A percentile compares a stretch with the other conserved stretches of the same genome.
Conservation (phyloP, 179 eudicot species). For the Gypsophila paniculata region DNA sequence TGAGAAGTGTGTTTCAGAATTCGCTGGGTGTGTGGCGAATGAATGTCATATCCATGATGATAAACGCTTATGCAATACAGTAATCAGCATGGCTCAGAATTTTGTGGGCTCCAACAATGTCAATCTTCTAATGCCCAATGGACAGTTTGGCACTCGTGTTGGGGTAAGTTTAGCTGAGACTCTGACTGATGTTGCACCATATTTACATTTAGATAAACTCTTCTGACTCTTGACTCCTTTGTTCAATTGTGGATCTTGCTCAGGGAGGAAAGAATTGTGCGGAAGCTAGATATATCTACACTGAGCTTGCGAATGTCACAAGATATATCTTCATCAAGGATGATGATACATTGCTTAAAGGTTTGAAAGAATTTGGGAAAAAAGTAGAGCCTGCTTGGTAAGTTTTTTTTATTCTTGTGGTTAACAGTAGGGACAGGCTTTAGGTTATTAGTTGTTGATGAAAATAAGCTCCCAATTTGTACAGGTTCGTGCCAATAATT, state of each 20-base stretch:
- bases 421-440: too few species aligned
- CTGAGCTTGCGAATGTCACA: slow-evolving; percentile 56
- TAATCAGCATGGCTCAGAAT: slow-evolving; percentile 91
- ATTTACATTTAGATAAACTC: too few species aligned
- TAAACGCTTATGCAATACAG: slow-evolving; percentile 73
- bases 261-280: slow-evolving; percentile 98
- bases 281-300: slow-evolving; percentile 82
- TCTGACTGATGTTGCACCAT: too few species aligned
- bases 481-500: slow-evolving; percentile 78
- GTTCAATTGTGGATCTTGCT: not conserved
- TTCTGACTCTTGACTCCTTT: too few species aligned
- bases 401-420: slow-evolving; percentile 16
- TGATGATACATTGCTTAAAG: slow-evolving; percentile 68
- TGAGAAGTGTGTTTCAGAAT: slow-evolving; percentile 79
- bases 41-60: too few species aligned
- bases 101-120: slow-evolving; percentile 87
- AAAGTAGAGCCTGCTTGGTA: slow-evolving; percentile 90
- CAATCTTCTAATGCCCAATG: slow-evolving; percentile 68
- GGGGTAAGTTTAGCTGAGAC: too few species aligned
- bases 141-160: slow-evolving; percentile 94
- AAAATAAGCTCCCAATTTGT: not conserved
- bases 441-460: not conserved
- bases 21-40: too few species aligned
- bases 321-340: slow-evolving; percentile 67
- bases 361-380: slow-evolving; percentile 60